phyloP scores from a whole-genome alignment of 2,329 filamentous ascomycete genomes.

The Ophiocordyceps australis region DNA sequence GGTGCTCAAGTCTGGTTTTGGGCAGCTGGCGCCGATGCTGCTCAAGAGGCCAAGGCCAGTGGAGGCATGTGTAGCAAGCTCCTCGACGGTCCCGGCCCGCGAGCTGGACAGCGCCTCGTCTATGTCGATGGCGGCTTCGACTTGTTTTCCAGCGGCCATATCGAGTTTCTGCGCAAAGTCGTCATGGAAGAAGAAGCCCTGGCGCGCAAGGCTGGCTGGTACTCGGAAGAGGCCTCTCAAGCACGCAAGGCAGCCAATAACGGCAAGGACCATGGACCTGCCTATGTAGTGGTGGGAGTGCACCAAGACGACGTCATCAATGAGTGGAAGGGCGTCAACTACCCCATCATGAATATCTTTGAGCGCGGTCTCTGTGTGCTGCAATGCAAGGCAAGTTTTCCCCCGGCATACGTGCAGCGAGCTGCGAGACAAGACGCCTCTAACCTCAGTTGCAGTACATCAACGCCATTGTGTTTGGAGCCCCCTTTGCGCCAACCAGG shows the following conservation, averaged over 20 bases:
- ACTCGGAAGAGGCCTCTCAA: constrained; percentile 44
- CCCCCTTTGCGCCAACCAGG: constrained; percentile 72
- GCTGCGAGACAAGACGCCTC: not conserved
- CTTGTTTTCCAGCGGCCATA: constrained; percentile 90
- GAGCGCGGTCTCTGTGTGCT: constrained; percentile 90
- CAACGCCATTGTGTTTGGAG: constrained; percentile 72
- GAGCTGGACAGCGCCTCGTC: constrained; percentile 65
- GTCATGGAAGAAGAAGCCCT: constrained; percentile 52
- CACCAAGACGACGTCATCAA: constrained; percentile 95
- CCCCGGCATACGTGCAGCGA: not conserved
- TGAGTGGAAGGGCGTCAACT: constrained; percentile 91
- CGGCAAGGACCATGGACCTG: constrained; percentile 61
- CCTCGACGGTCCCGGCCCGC: constrained; percentile 52
- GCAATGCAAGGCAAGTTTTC: constrained; percentile 70
- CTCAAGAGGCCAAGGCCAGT: too few species aligned
- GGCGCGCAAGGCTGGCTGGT: constrained; percentile 57
- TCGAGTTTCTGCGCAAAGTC: constrained; percentile 78
- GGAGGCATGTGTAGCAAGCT: constrained; percentile 48
- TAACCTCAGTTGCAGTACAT: constrained; percentile 44
- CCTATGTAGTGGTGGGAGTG: constrained; percentile 80
- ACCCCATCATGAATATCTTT: constrained; percentile 98
- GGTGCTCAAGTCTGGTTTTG: constrained; percentile 80
- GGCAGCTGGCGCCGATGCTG: constrained; percentile 36
- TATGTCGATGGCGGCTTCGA: constrained; percentile 97
- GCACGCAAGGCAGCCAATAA: constrained; percentile 31